Percentiles rank a stretch among this genome's conserved stretches.
Evolutionary conservation across 352 stramenopile genomes (phyloP).

Genomic region (Phytopythium sindhum): DNA sequence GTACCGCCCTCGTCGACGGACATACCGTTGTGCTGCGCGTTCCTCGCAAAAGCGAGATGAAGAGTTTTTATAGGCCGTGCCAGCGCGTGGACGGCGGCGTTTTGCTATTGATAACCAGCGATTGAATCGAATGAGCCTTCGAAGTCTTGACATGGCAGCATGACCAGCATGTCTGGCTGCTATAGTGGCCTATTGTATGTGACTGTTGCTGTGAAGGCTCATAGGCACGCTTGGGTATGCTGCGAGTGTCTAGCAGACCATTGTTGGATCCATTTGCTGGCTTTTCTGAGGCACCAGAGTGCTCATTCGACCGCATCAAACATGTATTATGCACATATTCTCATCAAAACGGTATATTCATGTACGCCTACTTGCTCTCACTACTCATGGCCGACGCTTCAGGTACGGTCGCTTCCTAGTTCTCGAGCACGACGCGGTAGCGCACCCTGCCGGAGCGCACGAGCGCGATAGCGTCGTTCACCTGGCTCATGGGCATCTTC

Average conservation of each 20-base stretch:
- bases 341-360: no score
- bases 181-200: no score
- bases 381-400: background rate
- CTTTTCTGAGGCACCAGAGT: no score
- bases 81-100: background rate
- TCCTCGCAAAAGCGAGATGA: background rate
- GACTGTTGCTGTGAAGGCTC: no score
- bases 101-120: background rate
- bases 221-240: no score
- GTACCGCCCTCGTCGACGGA: background rate
- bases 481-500: constrained; percentile 42
- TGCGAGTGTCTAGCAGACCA: no score
- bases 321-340: no score
- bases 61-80: background rate
- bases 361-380: background rate
- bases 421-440: constrained; percentile 46
- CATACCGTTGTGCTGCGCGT: background rate
- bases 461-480: constrained; percentile 37
- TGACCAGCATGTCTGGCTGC: background rate
- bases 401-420: constrained; percentile 6
- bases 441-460: constrained; percentile 36
- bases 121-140: background rate
- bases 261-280: no score
- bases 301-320: no score
- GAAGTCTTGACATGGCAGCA: background rate